Conservation (phyloP, 495 filamentous ascomycete genomes). For the Neurospora sublineolata region DNA sequence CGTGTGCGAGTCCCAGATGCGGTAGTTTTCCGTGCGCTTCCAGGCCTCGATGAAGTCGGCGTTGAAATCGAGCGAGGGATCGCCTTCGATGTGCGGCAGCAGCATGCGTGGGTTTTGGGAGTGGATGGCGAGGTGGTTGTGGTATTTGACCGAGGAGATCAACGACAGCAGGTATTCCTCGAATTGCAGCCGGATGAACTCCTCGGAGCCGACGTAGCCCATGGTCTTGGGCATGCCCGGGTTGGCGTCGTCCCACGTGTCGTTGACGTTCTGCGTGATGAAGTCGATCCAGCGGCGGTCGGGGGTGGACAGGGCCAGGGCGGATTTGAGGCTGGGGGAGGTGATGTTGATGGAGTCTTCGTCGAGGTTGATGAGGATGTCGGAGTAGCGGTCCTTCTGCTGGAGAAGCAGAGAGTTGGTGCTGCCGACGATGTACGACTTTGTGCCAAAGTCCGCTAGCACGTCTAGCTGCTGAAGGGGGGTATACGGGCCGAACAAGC, state of each 20-base stretch:
- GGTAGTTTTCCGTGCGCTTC: slow-evolving; percentile 78
- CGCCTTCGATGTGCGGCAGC: slow-evolving; percentile 63
- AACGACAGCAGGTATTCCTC: slow-evolving; percentile 93
- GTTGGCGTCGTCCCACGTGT: slow-evolving; percentile 92
- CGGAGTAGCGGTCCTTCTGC: slow-evolving; percentile 93
- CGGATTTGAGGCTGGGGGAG: slow-evolving; percentile 63
- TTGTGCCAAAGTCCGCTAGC: slow-evolving; percentile 86
- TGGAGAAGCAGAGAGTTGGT: slow-evolving; percentile 90
- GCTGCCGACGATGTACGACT: slow-evolving; percentile 93
- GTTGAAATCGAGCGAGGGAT: slow-evolving; percentile 74
- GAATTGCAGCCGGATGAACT: slow-evolving; percentile 95
- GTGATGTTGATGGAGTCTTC: slow-evolving; percentile 77
- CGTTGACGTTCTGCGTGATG: slow-evolving; percentile 81
- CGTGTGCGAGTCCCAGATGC: slow-evolving; percentile 58
- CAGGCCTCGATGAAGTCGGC: slow-evolving; percentile 67
- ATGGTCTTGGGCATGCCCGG: slow-evolving; percentile 81
- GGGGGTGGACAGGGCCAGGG: slow-evolving; percentile 69
- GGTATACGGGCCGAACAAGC: slow-evolving; percentile 93
- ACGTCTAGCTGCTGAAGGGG: slow-evolving; percentile 91
- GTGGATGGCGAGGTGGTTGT: slow-evolving; percentile 57
- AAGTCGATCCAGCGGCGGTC: slow-evolving; percentile 96
- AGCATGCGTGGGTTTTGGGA: slow-evolving; percentile 46
- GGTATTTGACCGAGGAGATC: slow-evolving; percentile 81
- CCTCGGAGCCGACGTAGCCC: slow-evolving; percentile 92
- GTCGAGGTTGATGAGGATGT: slow-evolving; percentile 93